Evolutionary conservation across 139 green algal genomes (phyloP), one percentile per base, ranked within the genome.

Genomic region (Picochlorum sp.): DNA sequence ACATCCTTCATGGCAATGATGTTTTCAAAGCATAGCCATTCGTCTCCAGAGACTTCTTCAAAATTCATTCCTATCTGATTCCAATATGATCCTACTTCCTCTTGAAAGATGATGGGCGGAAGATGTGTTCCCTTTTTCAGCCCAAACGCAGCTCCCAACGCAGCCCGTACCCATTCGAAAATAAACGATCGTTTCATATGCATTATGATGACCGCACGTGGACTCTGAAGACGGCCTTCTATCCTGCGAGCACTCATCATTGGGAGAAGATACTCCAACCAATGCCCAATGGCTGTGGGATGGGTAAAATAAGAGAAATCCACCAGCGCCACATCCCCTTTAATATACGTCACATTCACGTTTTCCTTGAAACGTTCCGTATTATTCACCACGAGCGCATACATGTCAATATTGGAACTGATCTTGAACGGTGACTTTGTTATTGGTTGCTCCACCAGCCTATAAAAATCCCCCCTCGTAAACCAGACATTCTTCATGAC

Each of bases 251-350:
- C 75, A 38, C 69, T 81, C 69, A 81, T 90, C 47, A 95, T 75
- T 2, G 88, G 88, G 18, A 83, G 84, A 58, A 95, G 74, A 77
- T 92, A 86, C 70, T 95, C 88, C 3, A 67, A 77, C 87, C 87
- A 95, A 67, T 95, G 87, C 4, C 87, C 86, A 45, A 93, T 95
- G 34, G 87, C 87, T 6, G 86, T 95, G 65, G 88, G 85, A 66
- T 95, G 88, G 8, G 85, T 71, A 70, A 91, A 93, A 68, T 86
- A 95, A 16, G 90, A 73, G 59, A 88, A 95, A 70, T 95, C 88
- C 45, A 92, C 87, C 4, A 95, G 45, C 28, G 94, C 77, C 18
- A 86, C 94, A 77, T 91, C 83, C 0, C 84, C 86, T 2, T 70
- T 62, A 15, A 93, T 73, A 2, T 85, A 45, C 0, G 55, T 63